phyloP scores from a whole-genome alignment of 1,139 yeast species.

The Geotrichum histeridarum region DNA sequence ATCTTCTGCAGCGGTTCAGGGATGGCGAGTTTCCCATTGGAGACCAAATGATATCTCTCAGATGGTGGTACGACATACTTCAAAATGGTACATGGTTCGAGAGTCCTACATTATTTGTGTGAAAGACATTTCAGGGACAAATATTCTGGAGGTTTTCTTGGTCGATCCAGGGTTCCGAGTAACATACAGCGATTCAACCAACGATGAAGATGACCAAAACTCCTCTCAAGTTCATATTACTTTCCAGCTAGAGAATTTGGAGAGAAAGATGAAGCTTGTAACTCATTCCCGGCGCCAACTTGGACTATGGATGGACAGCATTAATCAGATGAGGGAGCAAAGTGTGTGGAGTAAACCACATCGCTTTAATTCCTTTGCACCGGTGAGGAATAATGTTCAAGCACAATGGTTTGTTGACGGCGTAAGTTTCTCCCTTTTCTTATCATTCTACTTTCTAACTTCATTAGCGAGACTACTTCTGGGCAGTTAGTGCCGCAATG shows the following conservation, averaged over 20 bases:
- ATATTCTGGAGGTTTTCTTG: constrained; percentile 84
- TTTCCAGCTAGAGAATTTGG: constrained; percentile 71
- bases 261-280: constrained; percentile 68
- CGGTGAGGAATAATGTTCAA: constrained; percentile 73
- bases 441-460: constrained; percentile 1
- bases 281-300: constrained; percentile 70
- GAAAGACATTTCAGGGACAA: constrained; percentile 76
- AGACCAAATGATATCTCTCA: constrained; percentile 59
- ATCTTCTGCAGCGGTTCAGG: constrained; percentile 80
- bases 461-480: constrained; percentile 61
- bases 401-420: constrained; percentile 98
- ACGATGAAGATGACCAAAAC: constrained; percentile 12
- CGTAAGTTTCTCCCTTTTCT: constrained; percentile 21
- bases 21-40: constrained; percentile 94
- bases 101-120: constrained; percentile 83
- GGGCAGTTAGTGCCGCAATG: constrained; percentile 91
- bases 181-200: constrained; percentile 23
- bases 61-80: constrained; percentile 84
- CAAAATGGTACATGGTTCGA: constrained; percentile 86
- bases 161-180: constrained; percentile 69
- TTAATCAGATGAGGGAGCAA: constrained; percentile 60
- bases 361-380: constrained; percentile 88
- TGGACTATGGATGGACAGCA: constrained; percentile 69
- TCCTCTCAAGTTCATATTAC: constrained; percentile 34
- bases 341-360: constrained; percentile 69